Base-by-base conservation (phyloP, 2,329 filamentous ascomycete species). In the Ascochyta pisi region DNA sequence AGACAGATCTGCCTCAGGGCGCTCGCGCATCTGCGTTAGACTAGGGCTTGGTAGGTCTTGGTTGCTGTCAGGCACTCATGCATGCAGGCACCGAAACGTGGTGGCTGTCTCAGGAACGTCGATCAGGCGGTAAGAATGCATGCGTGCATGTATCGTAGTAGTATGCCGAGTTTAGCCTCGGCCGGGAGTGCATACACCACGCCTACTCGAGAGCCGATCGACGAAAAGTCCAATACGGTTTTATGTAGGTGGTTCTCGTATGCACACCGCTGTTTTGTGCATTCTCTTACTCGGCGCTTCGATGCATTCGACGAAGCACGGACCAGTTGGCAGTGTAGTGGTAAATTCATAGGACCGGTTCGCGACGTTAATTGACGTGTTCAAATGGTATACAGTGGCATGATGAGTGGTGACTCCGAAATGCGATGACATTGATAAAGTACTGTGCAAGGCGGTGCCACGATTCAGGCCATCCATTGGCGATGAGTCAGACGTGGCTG, bases 21-120 rank as follows among this genome's bases (percentile, higher is more conserved):
- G 29, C 15, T 13, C n/a, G 12, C 31, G 37, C 13, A 31, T 24
- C 29, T 26, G 46, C 40, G 22, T 19, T 13, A 19, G 19, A 22
- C n/a, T 6, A 26, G 5, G 27, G 39, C 48, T 42, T 51, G 29
- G 19, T 33, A 4, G 16, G 35, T 9, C 38, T 48, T 47, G 31
- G 42, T 31, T 5, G 44, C 22, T 27, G 44, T 22, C 40, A 51
- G 46, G 51, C 51, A 56, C 56, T 57, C 44, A 54, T 56, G 57
- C 60, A 42, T 44, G 33, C 44, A 56, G 48, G 42, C 29, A 55
- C 40, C 43, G 45, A 50, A 57, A 57, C 54, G 33, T 39, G 39
- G 26, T 34, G 39, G 10, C 7, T 26, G 54, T 57, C 54, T 52
- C 48, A 57, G 34, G 43, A 33, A 34, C 27, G 54, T 15, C 47